phyloP scores from a whole-genome alignment of 257 asterid genomes.

The Ligustrum vulgare region DNA sequence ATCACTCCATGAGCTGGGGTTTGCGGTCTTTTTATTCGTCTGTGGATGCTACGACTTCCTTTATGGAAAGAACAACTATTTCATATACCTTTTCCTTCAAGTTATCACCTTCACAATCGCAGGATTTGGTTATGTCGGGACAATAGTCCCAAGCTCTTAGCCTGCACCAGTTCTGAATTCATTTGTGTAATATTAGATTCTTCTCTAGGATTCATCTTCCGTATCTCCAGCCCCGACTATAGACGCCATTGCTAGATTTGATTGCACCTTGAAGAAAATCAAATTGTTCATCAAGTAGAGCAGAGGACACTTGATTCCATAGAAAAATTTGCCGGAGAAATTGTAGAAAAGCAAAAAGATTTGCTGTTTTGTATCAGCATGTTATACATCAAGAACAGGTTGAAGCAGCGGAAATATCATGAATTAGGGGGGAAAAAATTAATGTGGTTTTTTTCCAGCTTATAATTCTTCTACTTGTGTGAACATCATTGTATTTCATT shows the following conservation, averaged over 20 bases:
- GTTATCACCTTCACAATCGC: constrained; percentile 52
- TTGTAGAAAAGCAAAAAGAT: neutral
- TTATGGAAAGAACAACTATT: constrained; percentile 56
- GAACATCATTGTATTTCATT: neutral
- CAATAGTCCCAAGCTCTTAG: constrained; percentile 42
- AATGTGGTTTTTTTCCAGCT: neutral
- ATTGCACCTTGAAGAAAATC: neutral
- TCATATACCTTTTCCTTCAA: constrained; percentile 61
- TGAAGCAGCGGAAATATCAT: neutral
- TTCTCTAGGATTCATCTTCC: neutral
- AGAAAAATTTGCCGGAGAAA: neutral
- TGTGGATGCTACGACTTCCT: constrained; percentile 62
- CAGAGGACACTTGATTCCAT: neutral
- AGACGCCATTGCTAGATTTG: neutral
- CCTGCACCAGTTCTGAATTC: neutral
- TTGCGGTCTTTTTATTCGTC: constrained; percentile 51
- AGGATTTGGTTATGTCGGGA: constrained; percentile 64
- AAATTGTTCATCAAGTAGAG: neutral
- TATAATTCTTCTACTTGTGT: neutral
- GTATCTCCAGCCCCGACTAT: neutral
- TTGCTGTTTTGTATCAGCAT: neutral
- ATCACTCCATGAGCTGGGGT: constrained; percentile 50
- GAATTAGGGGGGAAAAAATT: neutral
- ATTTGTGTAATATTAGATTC: neutral
- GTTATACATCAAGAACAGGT: neutral